Percentiles rank a stretch among this genome's conserved stretches.
Conservation (phyloP, 2,329 filamentous ascomycete species). For the Gliomastix tumulicola region DNA sequence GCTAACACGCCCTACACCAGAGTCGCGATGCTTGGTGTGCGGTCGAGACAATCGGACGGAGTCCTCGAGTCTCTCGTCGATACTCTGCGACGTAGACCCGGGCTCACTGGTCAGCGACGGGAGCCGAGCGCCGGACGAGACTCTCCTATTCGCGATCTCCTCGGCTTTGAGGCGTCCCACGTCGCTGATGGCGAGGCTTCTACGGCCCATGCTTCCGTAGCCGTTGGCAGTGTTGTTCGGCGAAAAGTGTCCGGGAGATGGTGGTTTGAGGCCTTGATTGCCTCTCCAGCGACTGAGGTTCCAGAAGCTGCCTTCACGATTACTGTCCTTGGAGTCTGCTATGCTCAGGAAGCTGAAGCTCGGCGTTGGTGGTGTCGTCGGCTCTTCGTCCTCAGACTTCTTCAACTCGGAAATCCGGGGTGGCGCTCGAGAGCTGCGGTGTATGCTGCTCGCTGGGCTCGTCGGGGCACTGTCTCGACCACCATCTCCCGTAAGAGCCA, state of each 20-base stretch:
- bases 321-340: conserved; percentile 27
- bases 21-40: conserved; percentile 12
- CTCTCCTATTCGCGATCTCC: conserved; percentile 17
- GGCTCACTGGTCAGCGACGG: conserved; percentile 11
- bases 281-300: conserved; percentile 46
- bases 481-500: too few species aligned
- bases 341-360: conserved; percentile 43
- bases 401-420: too few species aligned
- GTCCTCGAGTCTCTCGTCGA: conserved; percentile 10
- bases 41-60: neutral
- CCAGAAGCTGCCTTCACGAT: conserved; percentile 45
- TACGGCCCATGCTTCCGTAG: conserved; percentile 28
- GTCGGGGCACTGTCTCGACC: conserved; percentile 10
- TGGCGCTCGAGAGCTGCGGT: conserved; percentile 17
- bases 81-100: conserved; percentile 9
- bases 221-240: conserved; percentile 4
- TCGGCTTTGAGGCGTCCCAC: conserved; percentile 14
- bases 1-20: conserved; percentile 22
- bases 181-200: conserved; percentile 20
- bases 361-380: conserved; percentile 40
- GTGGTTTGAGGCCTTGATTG: neutral
- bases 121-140: conserved; percentile 16
- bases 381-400: conserved; percentile 9
- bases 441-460: conserved; percentile 30
- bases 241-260: neutral